A percentile compares a stretch with the other conserved stretches of the same genome.
Conservation (phyloP, 106 monocot genomes). For the Apostasia shenzhenica region DNA sequence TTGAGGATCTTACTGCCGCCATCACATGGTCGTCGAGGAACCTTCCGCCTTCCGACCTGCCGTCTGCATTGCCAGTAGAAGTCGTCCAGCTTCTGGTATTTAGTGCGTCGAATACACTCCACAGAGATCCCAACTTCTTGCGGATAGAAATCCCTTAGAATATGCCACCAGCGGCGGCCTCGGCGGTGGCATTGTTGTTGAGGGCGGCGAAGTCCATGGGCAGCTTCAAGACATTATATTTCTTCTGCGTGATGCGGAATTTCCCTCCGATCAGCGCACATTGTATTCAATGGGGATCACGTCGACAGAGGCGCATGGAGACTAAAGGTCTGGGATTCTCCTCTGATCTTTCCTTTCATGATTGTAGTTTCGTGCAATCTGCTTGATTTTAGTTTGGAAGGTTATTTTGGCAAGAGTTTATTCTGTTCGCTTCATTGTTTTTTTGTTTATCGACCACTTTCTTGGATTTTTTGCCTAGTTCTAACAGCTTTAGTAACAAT, state of each 20-base stretch:
- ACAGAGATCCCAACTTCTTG: slow-evolving; percentile 79
- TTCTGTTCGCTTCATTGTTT: too few species aligned
- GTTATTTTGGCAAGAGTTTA: too few species aligned
- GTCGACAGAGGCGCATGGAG: slow-evolving; percentile 98
- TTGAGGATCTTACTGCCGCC: slow-evolving; percentile 38
- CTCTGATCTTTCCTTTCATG: too few species aligned
- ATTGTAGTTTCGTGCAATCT: too few species aligned
- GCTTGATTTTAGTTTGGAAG: too few species aligned
- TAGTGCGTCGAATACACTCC: slow-evolving; percentile 69
- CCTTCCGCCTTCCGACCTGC: slow-evolving; percentile 55
- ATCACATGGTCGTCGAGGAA: slow-evolving; percentile 60
- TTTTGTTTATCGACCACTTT: too few species aligned
- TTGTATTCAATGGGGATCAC: slow-evolving; percentile 95
- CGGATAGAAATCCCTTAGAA: slow-evolving; percentile 19
- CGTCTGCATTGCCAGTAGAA: slow-evolving; percentile 50
- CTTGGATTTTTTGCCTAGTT: too few species aligned
- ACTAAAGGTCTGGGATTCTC: slow-evolving; percentile 52
- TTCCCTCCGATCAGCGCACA: slow-evolving; percentile 51
- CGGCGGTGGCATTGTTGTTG: slow-evolving; percentile 29
- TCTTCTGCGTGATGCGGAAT: slow-evolving; percentile 57
- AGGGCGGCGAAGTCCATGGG: slow-evolving; percentile 93
- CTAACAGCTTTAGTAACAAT: too few species aligned
- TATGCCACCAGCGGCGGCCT: slow-evolving; percentile 4
- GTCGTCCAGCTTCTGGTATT: slow-evolving; percentile 52
- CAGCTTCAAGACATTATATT: slow-evolving; percentile 91